Conservation (phyloP, 1,284 basidiomycete genomes). For the Ceratobasidium sp. region DNA sequence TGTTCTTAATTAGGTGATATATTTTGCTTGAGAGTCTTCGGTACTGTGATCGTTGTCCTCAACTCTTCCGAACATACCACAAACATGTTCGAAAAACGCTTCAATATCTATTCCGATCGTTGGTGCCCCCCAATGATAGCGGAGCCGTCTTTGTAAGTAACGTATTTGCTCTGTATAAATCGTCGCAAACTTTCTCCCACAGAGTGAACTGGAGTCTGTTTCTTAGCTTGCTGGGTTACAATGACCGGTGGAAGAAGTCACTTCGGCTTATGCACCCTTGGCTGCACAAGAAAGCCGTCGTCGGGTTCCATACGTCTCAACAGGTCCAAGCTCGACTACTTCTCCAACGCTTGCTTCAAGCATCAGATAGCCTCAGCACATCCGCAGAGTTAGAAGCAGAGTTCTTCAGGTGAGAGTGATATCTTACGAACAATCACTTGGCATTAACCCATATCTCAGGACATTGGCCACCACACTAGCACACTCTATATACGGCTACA, state of each 20-base stretch:
- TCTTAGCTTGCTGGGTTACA: conserved; percentile 8
- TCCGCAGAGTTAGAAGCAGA: conserved; percentile 3
- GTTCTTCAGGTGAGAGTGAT: background rate
- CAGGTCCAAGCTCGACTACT: background rate
- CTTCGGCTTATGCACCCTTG: conserved; percentile 30
- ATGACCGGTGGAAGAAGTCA: conserved; percentile 33
- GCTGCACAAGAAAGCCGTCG: conserved; percentile 32
- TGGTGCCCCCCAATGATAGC: conserved; percentile 6
- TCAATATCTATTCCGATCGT: conserved; percentile 27
- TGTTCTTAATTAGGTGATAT: conserved; percentile 21
- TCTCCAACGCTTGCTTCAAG: conserved; percentile 5
- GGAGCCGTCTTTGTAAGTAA: conserved; percentile 34
- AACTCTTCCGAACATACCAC: conserved; percentile 18
- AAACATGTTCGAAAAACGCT: conserved; percentile 40
- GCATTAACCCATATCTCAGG: background rate
- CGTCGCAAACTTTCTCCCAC: background rate
- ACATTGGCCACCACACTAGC: conserved; percentile 4
- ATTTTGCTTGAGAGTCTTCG: conserved; percentile 6
- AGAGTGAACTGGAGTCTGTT: conserved; percentile 27
- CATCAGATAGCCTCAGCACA: background rate
- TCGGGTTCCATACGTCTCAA: background rate
- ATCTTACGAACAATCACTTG: background rate
- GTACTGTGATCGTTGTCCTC: conserved; percentile 26
- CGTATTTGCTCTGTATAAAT: background rate
- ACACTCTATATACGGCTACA: conserved; percentile 27